These are phyloP conservation scores for Nakazawaea pomicola DNA, from an alignment of 805 yeast species.

Conservation along the genomic window DNA sequence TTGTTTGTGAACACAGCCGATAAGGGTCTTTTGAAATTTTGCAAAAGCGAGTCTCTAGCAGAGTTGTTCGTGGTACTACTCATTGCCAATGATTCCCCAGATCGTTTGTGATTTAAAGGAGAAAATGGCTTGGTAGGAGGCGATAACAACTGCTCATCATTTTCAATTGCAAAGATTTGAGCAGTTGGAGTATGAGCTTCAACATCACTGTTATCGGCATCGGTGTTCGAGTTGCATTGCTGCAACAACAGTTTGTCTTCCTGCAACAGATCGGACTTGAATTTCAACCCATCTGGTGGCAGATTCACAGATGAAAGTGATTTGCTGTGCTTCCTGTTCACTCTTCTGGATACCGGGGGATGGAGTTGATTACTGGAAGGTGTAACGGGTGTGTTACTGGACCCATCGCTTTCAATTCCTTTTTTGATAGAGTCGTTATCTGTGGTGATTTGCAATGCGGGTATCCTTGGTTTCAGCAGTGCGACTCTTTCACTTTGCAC, in stretches of 20 bases:
- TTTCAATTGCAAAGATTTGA: conserved; percentile 2
- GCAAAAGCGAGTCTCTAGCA: conserved; percentile 1
- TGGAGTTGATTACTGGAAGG: conserved; percentile 1
- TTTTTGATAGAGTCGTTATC: neutral
- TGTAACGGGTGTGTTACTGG: conserved; percentile 7
- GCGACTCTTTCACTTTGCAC: conserved; percentile 5
- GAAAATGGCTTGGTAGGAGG: conserved; percentile 8
- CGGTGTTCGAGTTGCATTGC: conserved; percentile 7
- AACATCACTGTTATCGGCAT: conserved; percentile 8
- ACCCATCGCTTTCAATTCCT: conserved; percentile 2
- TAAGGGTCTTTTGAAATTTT: conserved; percentile 10
- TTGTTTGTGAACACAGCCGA: conserved; percentile 9
- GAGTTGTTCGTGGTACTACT: conserved; percentile 3
- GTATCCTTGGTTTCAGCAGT: neutral
- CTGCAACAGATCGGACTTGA: too few relatives aligned
- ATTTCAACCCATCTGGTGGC: conserved; percentile 33
- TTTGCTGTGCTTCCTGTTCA: conserved; percentile 29
- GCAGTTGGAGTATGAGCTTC: conserved; percentile 5
- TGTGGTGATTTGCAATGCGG: conserved; percentile 4
- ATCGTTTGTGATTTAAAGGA: conserved; percentile 4
- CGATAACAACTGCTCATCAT: conserved; percentile 1
- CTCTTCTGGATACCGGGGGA: conserved; percentile 8
- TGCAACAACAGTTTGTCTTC: conserved; percentile 10
- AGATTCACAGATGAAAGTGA: conserved; percentile 43
- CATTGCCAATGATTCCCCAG: conserved; percentile 5